Evolutionary conservation across 257 asterid species (phyloP), one percentile per base, ranked within the genome.

Genomic region (Linderniella brevidens): DNA sequence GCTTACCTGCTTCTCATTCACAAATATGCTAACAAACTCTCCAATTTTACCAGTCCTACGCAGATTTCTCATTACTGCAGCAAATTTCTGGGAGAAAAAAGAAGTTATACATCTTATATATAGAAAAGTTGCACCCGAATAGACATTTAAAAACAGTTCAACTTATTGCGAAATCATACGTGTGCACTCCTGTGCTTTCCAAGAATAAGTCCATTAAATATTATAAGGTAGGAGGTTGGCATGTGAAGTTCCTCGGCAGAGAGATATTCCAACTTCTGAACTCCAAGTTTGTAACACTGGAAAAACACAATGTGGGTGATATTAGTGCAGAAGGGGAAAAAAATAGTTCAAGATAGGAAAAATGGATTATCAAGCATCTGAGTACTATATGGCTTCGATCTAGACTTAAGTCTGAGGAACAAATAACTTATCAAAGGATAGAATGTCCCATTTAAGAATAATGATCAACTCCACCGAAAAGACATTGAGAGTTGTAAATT

Each of bases 181-280:
- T 76, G 92, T 38, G 94, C 93, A 59, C 62, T 62, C 61, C 68
- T 71, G 76, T 88, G 98, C 63, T 88, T 84, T 60, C 98, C 98
- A 62, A 88, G 84, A 76, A 88, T 88, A 49, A 74, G 92, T 46
- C 98, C 98, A 58, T 88, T 84, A 50, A 78, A 68, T 17, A 82
- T 75, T 58, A 88, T 60, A 60, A 88, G 65, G 71, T 68, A 78
- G 44, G 94, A 78, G 62, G 68, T 59, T 51, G 92, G 93, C 80
- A 55, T 70, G 76, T 84, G 98, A 70, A 88, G 87, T 49, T 84
- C 95, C 74, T 88, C 98, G 9, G 69, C 94, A 12, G 98, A 88
- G 41, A 84, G 86, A 43, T 59, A 58, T 61, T 88, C 93, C 72
- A 88, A 59, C 66, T 77, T 75, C 66, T 78, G 79, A 48, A 88